phyloP scores from a whole-genome alignment of 2,329 filamentous ascomycete genomes.

The Epicoccum sorghinum region DNA sequence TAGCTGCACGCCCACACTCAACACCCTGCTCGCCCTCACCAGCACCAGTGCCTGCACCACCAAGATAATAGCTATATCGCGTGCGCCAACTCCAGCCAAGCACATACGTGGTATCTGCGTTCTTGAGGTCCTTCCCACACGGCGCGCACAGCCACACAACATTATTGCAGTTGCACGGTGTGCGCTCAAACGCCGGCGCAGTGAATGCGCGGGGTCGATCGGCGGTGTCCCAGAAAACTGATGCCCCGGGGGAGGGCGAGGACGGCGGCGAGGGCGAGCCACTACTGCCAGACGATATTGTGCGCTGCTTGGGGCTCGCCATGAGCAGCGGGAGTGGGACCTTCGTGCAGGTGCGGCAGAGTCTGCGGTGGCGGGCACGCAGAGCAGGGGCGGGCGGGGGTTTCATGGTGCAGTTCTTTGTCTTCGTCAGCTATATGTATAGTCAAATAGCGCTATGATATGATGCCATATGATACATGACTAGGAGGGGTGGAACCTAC shows the following conservation, averaged over 20 bases:
- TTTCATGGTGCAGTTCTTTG: constrained; percentile 88
- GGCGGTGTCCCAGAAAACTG: constrained; percentile 21
- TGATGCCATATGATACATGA: too few species aligned
- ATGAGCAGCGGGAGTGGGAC: constrained; percentile 68
- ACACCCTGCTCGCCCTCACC: constrained; percentile 89
- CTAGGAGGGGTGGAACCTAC: constrained; percentile 56
- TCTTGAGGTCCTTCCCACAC: constrained; percentile 75
- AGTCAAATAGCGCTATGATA: too few species aligned
- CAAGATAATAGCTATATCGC: constrained; percentile 77
- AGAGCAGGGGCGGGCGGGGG: constrained; percentile 71
- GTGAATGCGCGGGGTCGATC: constrained; percentile 45
- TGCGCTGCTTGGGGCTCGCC: constrained; percentile 27
- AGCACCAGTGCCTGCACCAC: constrained; percentile 83
- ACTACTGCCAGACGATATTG: constrained; percentile 20
- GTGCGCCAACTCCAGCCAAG: constrained; percentile 88
- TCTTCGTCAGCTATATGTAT: too few species aligned
- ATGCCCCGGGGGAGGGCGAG: constrained; percentile 23
- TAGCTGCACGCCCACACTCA: constrained; percentile 78
- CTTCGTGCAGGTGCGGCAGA: constrained; percentile 77
- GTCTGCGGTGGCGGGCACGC: constrained; percentile 76
- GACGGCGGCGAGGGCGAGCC: constrained; percentile 29
- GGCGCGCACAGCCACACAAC: constrained; percentile 85
- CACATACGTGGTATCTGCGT: constrained; percentile 63
- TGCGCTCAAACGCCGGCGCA: constrained; percentile 58
- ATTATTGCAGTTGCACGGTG: constrained; percentile 63